Evolutionary conservation across 164 flowering plant genomes (phyloP).

Genomic region (Stephania yunnanensis): DNA sequence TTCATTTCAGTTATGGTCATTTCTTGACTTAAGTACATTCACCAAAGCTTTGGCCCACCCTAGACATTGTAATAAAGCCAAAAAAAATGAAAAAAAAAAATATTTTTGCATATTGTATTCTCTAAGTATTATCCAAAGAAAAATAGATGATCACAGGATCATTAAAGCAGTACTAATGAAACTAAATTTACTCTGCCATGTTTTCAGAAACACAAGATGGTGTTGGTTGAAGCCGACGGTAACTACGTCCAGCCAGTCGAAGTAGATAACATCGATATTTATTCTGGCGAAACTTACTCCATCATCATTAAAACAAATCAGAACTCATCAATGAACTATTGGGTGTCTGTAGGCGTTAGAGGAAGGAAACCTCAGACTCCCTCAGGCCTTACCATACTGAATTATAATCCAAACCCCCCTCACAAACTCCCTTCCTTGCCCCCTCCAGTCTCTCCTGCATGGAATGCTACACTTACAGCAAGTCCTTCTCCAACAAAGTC

Average conservation of each 20-base stretch:
- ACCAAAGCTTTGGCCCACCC: too few species aligned
- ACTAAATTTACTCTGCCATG: background rate
- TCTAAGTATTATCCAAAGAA: too few species aligned
- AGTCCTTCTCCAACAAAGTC: slow-evolving; percentile 42
- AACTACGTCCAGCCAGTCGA: slow-evolving; percentile 67
- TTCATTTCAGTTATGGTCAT: background rate
- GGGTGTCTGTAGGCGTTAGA: slow-evolving; percentile 54
- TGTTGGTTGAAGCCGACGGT: slow-evolving; percentile 92
- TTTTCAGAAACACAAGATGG: slow-evolving; percentile 70
- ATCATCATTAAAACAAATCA: slow-evolving; percentile 63
- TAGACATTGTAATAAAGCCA: too few species aligned
- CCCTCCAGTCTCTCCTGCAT: slow-evolving; percentile 59
- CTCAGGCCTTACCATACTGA: slow-evolving; percentile 61
- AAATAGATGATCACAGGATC: too few species aligned
- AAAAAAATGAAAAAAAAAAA: too few species aligned
- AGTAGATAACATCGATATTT: slow-evolving; percentile 56
- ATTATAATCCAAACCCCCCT: slow-evolving; percentile 51
- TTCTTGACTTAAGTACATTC: too few species aligned
- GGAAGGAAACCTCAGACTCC: slow-evolving; percentile 66
- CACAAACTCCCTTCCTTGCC: slow-evolving; percentile 43
- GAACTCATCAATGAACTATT: slow-evolving; percentile 62
- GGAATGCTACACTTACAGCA: slow-evolving; percentile 58
- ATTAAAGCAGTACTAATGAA: background rate
- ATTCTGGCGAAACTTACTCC: slow-evolving; percentile 92
- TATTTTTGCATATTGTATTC: too few species aligned